Evolutionary conservation across 306 rosid species (phyloP), one percentile per base, ranked within the genome.

Genomic region (Pyrus bretschneideri): DNA sequence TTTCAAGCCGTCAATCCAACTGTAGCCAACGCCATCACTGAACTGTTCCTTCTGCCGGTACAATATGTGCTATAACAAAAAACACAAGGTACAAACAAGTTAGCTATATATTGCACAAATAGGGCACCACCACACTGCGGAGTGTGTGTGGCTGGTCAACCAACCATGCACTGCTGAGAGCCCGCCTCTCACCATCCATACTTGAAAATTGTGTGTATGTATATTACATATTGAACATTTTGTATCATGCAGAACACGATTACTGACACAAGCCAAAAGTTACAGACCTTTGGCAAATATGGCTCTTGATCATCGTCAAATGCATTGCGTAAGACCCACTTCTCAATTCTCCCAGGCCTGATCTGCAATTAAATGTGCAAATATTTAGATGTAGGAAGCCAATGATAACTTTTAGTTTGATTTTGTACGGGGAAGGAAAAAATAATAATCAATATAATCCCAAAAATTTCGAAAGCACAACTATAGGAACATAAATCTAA

Each of bases 1-100:
- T 80, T 89, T 95, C 84, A 95, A 83, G 78, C 97, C 97, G 59
- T 95, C 99, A 80, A 95, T 95, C 99, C 99, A 95, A 83, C 96
- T 90, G 88, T 95, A 95, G 57, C 99, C 99, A 6, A 95, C 99
- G 55, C 99, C 99, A 61, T 95, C 97, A 73, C 97, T 95, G 82
- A 95, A 95, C 80, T 95, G 99, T 81, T 95, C 99, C 88, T 95
- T 95, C 85, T 95, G 99, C 87, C 98, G 80, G 87, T 95, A 91
- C 74, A 95, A 64, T 81, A 92, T 95, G 92, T 92, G 93, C 97
- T 95, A 67, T 14, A 80, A 60, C 57, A 42, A 27, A 19, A 54
- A 45, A 57, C n/a, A 68, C 64, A 71, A 67, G 51, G 72, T 66
- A 38, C 11, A 23, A 46, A 18, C 30, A 66, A 25, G 54, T 35